Evolutionary conservation across 1,284 basidiomycete genomes (phyloP).

Genomic region (Pyrrhoderma noxium): DNA sequence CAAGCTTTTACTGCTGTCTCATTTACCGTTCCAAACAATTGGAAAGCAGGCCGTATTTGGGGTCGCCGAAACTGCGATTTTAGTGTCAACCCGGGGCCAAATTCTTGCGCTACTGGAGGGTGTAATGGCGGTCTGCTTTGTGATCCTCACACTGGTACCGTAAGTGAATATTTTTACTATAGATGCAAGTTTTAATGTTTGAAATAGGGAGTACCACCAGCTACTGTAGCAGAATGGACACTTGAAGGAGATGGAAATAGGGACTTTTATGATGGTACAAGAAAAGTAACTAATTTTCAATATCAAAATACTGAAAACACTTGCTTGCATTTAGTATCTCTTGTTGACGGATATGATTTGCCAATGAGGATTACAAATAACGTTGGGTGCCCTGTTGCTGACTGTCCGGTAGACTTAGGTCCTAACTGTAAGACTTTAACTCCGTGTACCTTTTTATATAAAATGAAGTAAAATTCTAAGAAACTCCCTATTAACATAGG

Average conservation of each 20-base stretch:
- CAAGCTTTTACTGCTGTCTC: slow-evolving; percentile 18
- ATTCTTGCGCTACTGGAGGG: slow-evolving; percentile 37
- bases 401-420: slow-evolving; percentile 48
- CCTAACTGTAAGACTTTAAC: slow-evolving; percentile 31
- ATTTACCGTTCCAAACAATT: slow-evolving; percentile 27
- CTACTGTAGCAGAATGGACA: slow-evolving; percentile 54
- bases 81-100: slow-evolving; percentile 29
- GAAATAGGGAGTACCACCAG: slow-evolving; percentile 48
- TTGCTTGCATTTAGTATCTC: slow-evolving; percentile 30
- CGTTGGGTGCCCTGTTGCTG: slow-evolving; percentile 41
- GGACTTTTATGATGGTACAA: slow-evolving; percentile 46
- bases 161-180: slow-evolving; percentile 29
- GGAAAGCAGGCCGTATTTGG: slow-evolving; percentile 28
- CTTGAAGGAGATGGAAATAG: slow-evolving; percentile 31
- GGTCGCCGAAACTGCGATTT: slow-evolving; percentile 47
- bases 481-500: too few species aligned
- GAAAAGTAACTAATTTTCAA: slow-evolving; percentile 14
- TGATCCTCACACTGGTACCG: slow-evolving; percentile 20
- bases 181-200: slow-evolving; percentile 18
- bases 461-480: too few species aligned
- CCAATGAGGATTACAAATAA: slow-evolving; percentile 49
- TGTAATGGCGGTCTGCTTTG: slow-evolving; percentile 44
- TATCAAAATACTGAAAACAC: slow-evolving; percentile 9
- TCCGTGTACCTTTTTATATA: too few species aligned
- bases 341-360: slow-evolving; percentile 55